These are phyloP conservation scores for Colletotrichum noveboracense DNA, from an alignment of 2,329 filamentous ascomycete genomes.

Conservation along the genomic window DNA sequence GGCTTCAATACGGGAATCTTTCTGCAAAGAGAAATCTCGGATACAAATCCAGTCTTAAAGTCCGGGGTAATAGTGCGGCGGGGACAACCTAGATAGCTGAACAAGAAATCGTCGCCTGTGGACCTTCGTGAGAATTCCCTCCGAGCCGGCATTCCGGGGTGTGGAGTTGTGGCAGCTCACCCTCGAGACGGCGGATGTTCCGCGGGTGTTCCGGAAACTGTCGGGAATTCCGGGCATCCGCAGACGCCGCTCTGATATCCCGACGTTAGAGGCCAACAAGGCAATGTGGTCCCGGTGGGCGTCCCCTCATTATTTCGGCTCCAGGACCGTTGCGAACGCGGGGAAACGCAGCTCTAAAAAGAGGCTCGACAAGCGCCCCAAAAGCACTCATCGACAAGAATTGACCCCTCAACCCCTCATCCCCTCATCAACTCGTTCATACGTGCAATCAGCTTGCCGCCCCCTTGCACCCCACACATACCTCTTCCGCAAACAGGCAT, in stretches of 20 bases:
- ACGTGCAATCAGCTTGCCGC: neutral
- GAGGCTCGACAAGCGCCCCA: neutral
- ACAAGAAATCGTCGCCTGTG: neutral
- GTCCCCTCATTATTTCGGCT: neutral
- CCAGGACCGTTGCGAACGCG: neutral
- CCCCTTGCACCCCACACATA: neutral
- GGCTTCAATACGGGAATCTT: neutral
- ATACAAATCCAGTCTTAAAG: neutral
- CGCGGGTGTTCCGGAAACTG: neutral
- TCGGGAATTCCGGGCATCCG: neutral
- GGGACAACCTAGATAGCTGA: conserved; percentile 9
- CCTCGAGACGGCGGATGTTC: neutral
- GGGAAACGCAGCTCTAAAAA: conserved; percentile 7
- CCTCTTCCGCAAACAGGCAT: neutral
- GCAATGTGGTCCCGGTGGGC: neutral
- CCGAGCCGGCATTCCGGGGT: neutral
- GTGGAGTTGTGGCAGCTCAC: neutral
- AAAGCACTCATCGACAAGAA: neutral
- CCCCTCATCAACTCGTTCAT: neutral
- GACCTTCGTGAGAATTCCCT: neutral
- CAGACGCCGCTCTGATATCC: neutral
- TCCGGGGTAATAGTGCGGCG: conserved; percentile 3
- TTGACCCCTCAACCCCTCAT: neutral
- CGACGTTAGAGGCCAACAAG: neutral
- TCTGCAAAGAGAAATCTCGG: neutral